Base-by-base conservation (phyloP, 306 rosid species). In the Cicer cuneatum region DNA sequence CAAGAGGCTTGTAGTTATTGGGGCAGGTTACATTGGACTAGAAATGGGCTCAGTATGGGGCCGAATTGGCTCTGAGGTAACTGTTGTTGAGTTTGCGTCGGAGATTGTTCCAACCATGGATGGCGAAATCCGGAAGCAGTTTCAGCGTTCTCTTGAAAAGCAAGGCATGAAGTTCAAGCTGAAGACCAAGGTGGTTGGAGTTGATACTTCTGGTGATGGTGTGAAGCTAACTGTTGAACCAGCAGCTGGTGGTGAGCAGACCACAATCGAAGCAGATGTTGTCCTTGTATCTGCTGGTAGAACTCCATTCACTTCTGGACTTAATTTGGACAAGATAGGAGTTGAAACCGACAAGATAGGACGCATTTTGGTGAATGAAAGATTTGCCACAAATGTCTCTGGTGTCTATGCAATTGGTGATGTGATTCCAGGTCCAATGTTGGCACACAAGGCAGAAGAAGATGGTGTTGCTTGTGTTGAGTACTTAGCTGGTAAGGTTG, bases 21-120 rank as follows among this genome's bases (percentile, higher is more conserved):
- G 99, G 65, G 99, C 99, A 14, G 99, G 99, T 63, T 95, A 95
- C 84, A 95, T 95, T 63, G 99, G 99, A 19, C 91, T 95, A 18
- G 99, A 95, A 77, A 95, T 95, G 99, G 99, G 99, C 5, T 95
- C 99, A 0, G 99, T 95, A 2, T 95, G 99, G 99, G 93, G 97
- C 52, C 84, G 99, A 29, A 79, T 95, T 62, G 99, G 99, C 63
- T 92, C 98, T 1, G 89, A 92, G 89, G 76, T 95, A 78, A 89
- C 87, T 65, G 99, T 95, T 66, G 99, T 92, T 69, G 99, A 95
- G 90, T 95, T 89, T 81, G 99, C 92, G 11, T 15, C 96, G 0
- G 98, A 92, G 19, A 95, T 95, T 51, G 99, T 92, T 85, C 99
- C 99, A 56, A 38, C 96, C 64, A 90, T 95, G 99, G 99, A 95